Evolutionary conservation across 169 alveolate species (phyloP), one percentile per base, ranked within the genome.

Genomic region (Plasmodium sp.): DNA sequence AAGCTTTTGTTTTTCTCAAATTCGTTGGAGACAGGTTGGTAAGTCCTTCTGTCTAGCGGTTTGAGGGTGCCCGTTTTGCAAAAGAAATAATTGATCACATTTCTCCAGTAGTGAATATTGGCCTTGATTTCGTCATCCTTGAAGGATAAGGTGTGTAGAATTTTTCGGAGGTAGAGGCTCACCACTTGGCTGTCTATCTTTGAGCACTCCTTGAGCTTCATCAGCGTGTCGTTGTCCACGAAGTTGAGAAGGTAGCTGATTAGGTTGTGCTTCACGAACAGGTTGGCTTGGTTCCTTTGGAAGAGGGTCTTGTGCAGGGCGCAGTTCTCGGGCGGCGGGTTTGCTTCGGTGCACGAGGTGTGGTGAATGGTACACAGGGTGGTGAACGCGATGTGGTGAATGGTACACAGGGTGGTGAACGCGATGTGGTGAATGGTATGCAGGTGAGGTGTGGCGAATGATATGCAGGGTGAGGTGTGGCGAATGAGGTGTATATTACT

Each of bases 81-180:
- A 80, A 96, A 96, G 75, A 96, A 96, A 83, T 91, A 93, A 71
- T 95, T 95, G 3, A 96, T 79, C 12, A 92, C 93, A 75, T 96
- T 90, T 93, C 31, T 84, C 96, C 98, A 96, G 85, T 93, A 95
- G 54, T 93, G 95, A 10, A 96, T 58, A 93, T 96, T 96, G 54
- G 95, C 84, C 83, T 94, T 92, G 33, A 96, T 84, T 9, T 94
- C 72, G 4, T 92, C 95, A 41, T 95, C 85, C 85, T 95, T 92
- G 54, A 96, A 93, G 34, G 96, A 90, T 71, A 96, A 73, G 41
- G 95, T 45, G 85, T 96, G 96, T 5, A 94, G 92, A 6, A 93
- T 92, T 93, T 95, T 96, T 73, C 95, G 90, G 18, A 93, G 71
- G 91, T 96, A 96, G 31, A 93, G 81, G 27, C 93, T 92, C 4